Evolutionary conservation across 2,329 filamentous ascomycete species (phyloP), one percentile per base, ranked within the genome.

Genomic region (Trichoderma gracile): DNA sequence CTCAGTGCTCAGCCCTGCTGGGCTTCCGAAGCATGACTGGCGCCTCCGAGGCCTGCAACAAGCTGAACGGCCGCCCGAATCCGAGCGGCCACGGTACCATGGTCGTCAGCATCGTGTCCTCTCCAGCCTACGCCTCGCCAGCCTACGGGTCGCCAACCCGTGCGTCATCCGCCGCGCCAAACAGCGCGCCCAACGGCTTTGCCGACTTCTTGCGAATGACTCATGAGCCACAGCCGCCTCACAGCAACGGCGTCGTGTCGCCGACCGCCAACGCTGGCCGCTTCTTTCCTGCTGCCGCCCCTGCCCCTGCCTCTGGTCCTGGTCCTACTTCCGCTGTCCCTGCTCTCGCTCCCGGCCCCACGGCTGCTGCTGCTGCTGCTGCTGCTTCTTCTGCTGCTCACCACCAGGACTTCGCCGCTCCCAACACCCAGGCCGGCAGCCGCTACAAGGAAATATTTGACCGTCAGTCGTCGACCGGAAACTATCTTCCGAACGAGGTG

Each of bases 401-500:
- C n/a, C 83, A 80, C 66, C 87, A 90, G 66, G 81, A 89, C 55
- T 79, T 84, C n/a, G 82, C 83, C 58, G 80, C 84, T 3, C 58
- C 58, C 2, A 38, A 61, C 27, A 43, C 49, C 1, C 86, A 87
- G 38, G 77, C 79, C 4, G 82, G 75, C 72, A 74, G 78, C 17
- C 79, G 82, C 65, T 86, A 86, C 69, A 85, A 88, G 68, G 86
- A 80, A 66, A 77, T 91, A 27, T 93, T 92, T 76, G 89, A 88
- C 14, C 86, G 89, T 0, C 89, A 90, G 69, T 92, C 89, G 6
- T 89, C 89, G 1, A 88, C 92, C 62, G 87, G 86, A 47, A 89
- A 88, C 71, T 85, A 89, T 60, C 80, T 89, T n/a, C 80, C 80
- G n/a, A 87, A 88, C 66, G 81, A 83, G 27, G 19, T 43, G 56